Evolutionary conservation across 768 basidiomycete species (phyloP).

Genomic region (Xanthoconium stramineum): DNA sequence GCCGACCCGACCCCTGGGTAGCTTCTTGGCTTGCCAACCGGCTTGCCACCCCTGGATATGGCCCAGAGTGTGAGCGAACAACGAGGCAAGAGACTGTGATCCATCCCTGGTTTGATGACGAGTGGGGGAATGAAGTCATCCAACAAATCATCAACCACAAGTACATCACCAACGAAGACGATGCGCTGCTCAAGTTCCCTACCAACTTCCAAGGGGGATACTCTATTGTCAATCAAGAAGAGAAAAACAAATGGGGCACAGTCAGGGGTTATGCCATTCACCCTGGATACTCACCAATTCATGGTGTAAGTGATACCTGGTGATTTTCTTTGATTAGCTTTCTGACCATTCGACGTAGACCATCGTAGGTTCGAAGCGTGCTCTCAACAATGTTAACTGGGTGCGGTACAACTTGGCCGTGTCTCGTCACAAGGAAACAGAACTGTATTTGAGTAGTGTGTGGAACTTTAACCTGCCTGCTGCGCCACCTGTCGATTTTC

Average conservation of each 20-base stretch:
- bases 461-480: constrained; percentile 68
- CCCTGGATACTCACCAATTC: constrained; percentile 52
- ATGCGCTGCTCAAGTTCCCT: constrained; percentile 49
- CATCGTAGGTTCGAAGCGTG: constrained; percentile 56
- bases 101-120: constrained; percentile 55
- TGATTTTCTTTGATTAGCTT: not conserved
- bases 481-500: constrained; percentile 52
- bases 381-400: constrained; percentile 63
- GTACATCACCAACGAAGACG: constrained; percentile 50
- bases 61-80: too few species aligned
- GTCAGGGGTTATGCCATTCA: constrained; percentile 61
- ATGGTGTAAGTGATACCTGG: constrained; percentile 35
- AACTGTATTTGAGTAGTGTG: constrained; percentile 52
- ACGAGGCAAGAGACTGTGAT: constrained; percentile 47
- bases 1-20: too few species aligned
- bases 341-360: constrained; percentile 35
- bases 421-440: constrained; percentile 56
- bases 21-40: too few species aligned
- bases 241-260: constrained; percentile 53
- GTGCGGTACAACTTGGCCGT: constrained; percentile 62
- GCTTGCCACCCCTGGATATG: too few species aligned
- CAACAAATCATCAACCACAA: constrained; percentile 51
- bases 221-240: constrained; percentile 52
- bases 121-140: constrained; percentile 54
- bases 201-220: constrained; percentile 56